Conservation (phyloP, 169 alveolate species). For the Plasmodium falciparum region DNA sequence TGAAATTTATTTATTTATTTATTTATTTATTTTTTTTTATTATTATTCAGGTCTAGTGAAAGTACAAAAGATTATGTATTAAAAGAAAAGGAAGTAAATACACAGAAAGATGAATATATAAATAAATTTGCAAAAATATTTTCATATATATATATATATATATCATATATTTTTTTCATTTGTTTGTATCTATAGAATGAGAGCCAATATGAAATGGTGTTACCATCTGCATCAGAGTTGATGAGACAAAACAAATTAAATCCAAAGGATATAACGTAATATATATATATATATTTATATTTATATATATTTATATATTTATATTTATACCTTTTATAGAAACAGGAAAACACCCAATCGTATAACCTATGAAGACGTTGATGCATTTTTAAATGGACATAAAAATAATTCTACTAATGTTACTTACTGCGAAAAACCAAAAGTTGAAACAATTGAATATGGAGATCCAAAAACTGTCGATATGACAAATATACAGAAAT, state of each 20-base stretch:
- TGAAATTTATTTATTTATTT: background rate
- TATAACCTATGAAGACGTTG: conserved; percentile 68
- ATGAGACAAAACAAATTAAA: conserved; percentile 46
- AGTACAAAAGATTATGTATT: background rate
- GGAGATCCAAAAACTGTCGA: background rate
- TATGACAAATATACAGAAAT: conserved; percentile 70
- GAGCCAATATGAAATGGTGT: conserved; percentile 26
- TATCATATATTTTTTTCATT: background rate
- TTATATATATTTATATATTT: background rate
- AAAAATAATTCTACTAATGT: background rate
- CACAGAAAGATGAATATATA: background rate
- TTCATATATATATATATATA: conserved; percentile 16
- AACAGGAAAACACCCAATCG: conserved; percentile 15
- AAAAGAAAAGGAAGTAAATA: conserved; percentile 1
- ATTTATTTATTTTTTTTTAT: background rate
- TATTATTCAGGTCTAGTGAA: background rate
- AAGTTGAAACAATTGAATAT: background rate
- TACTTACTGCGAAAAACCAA: background rate
- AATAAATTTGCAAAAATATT: background rate
- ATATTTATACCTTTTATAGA: background rate
- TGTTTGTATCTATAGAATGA: conserved; percentile 25
- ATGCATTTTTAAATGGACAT: conserved; percentile 39
- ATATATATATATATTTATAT: conserved; percentile 4
- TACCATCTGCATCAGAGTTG: conserved; percentile 73
- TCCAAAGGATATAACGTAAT: conserved; percentile 60